Percentiles rank a stretch among this genome's conserved stretches.
phyloP scores from a whole-genome alignment of 2,329 filamentous ascomycete genomes.

The Emmonsiellopsis sp. region DNA sequence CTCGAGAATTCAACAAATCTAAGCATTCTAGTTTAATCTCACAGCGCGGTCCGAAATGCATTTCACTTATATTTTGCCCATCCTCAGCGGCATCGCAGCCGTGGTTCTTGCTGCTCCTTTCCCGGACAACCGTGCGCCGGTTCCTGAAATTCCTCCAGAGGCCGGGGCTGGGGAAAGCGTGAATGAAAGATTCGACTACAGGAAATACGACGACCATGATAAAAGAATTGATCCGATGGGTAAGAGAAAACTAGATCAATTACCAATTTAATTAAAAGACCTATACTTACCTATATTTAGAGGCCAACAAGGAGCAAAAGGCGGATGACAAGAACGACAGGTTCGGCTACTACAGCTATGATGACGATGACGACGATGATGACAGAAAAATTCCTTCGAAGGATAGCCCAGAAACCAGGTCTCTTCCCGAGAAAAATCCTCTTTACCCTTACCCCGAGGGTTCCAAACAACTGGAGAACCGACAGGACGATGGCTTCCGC shows the following conservation, averaged over 20 bases:
- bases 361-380: not conserved
- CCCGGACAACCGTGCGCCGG: not conserved
- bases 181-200: not conserved
- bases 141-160: no score
- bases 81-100: not conserved
- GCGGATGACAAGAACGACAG: not conserved
- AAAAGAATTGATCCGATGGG: no score
- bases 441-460: no score
- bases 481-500: no score
- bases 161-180: no score
- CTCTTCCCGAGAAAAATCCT: no score
- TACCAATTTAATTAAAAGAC: not conserved
- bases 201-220: no score
- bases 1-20: no score
- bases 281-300: not conserved
- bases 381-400: not conserved
- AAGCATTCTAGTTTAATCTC: no score
- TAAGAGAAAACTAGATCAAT: no score
- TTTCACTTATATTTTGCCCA: not conserved
- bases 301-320: not conserved
- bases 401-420: not conserved
- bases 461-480: no score
- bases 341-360: not conserved
- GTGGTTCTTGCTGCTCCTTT: not conserved
- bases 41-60: not conserved